Evolutionary conservation across 306 rosid genomes (phyloP).

Genomic region (Astragalus glycyphyllos): DNA sequence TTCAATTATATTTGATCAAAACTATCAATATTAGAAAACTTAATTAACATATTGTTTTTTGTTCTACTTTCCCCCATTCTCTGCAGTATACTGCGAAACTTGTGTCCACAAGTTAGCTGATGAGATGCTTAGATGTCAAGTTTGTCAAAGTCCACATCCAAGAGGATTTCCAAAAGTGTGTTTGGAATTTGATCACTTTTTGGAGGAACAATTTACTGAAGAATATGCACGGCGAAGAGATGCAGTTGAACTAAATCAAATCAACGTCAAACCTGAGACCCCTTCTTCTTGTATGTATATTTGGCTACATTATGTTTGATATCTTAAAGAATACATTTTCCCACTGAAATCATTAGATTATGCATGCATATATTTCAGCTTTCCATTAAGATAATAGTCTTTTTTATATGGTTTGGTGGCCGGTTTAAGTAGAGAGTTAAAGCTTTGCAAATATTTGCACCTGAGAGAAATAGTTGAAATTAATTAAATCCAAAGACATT

Average conservation of each 20-base stretch:
- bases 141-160: constrained; percentile 77
- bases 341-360: constrained; percentile 2
- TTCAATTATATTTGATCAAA: constrained; percentile 33
- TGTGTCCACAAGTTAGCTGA: constrained; percentile 55
- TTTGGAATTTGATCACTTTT: constrained; percentile 64
- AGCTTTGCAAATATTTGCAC: not conserved
- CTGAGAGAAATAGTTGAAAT: not conserved
- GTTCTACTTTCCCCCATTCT: constrained; percentile 33
- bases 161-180: constrained; percentile 64
- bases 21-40: constrained; percentile 13
- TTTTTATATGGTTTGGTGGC: constrained; percentile 8
- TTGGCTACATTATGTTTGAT: constrained; percentile 36
- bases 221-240: constrained; percentile 67
- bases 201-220: constrained; percentile 68
- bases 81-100: constrained; percentile 70
- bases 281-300: constrained; percentile 54
- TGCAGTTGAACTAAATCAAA: constrained; percentile 46
- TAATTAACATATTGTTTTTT: constrained; percentile 24
- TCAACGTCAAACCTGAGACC: constrained; percentile 44
- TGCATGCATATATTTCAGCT: not conserved
- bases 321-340: not conserved
- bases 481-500: not conserved
- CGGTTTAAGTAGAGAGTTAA: constrained; percentile 10
- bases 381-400: constrained; percentile 3
- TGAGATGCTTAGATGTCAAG: constrained; percentile 67